These are phyloP conservation scores for Xanthoconium purpureum DNA, from an alignment of 768 basidiomycete genomes.

Conservation along the genomic window DNA sequence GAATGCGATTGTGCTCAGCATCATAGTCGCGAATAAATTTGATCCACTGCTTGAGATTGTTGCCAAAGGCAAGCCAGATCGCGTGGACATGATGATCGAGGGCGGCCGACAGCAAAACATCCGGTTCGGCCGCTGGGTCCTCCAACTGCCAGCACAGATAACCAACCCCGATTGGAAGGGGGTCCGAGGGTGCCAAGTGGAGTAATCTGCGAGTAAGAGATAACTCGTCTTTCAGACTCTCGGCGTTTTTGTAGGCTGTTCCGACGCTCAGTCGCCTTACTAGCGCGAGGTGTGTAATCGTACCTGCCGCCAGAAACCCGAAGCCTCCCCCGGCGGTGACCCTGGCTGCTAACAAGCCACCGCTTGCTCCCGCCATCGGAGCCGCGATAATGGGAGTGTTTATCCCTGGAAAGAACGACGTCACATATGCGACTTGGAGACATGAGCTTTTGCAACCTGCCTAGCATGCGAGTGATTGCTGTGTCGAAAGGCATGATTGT, in stretches of 20 bases:
- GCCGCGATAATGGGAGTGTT: constrained; percentile 58
- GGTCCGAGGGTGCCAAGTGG: constrained; percentile 27
- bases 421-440: neutral
- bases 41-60: constrained; percentile 58
- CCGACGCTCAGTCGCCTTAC: constrained; percentile 1
- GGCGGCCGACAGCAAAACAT: constrained; percentile 45
- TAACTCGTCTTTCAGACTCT: constrained; percentile 50
- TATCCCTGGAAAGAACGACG: constrained; percentile 39
- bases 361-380: constrained; percentile 71
- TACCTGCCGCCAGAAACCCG: constrained; percentile 70
- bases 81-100: constrained; percentile 58
- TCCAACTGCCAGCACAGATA: constrained; percentile 74
- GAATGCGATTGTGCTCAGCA: constrained; percentile 34
- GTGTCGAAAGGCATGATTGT: constrained; percentile 31
- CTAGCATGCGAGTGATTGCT: constrained; percentile 48
- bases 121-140: constrained; percentile 36
- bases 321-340: constrained; percentile 71
- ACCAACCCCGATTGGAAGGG: constrained; percentile 67
- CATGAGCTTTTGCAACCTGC: constrained; percentile 31
- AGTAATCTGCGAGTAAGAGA: constrained; percentile 48
- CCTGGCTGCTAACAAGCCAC: constrained; percentile 57
- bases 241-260: constrained; percentile 47
- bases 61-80: constrained; percentile 75
- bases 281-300: neutral
- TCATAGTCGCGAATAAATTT: constrained; percentile 56